Base-by-base conservation (phyloP, 148 eudicot species). In the Hydrangea macrophylla region DNA sequence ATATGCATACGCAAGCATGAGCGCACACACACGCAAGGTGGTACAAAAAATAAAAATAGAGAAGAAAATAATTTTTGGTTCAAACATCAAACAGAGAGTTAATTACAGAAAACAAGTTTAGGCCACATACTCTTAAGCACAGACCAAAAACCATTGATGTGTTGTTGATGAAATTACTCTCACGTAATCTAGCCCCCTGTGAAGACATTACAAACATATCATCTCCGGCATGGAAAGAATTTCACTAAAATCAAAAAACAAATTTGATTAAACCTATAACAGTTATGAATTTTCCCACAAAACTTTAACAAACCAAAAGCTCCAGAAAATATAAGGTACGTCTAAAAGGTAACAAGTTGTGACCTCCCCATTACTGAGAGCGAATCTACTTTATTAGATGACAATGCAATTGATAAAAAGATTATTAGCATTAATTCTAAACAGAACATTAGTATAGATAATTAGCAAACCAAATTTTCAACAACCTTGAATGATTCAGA, bases 91-190 rank as follows among this genome's bases (percentile, higher is more conserved):
- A n/a, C 18, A 48, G 8, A 35, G 4, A 35, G 4, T 35, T 4
- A 35, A 8, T 15, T 25, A 33, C n/a, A 57, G 5, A 35, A 40
- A 33, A 35, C 35, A 44, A 48, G 56, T 48, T 54, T 55, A 40
- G 48, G 45, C n/a, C 60, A 55, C 96, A 60, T 88, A 92, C 98
- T 75, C 96, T 85, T 53, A 93, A 78, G 76, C 98, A 93, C 33
- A 86, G 80, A 33, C 95, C 86, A 71, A 93, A 88, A 60, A 93
- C 96, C 98, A 93, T 93, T 8, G 98, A 88, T 64, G 96, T 93
- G 64, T 88, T 90, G 84, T 93, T 93, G 82, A 93, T 90, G 64
- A 93, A 93, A 75, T 88, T 93, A 70, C 96, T 90, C 77, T 93
- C 92, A 62, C 84, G 84, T 58, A 90, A 73, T 82, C 96, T 85